Evolutionary conservation across 2,329 filamentous ascomycete genomes (phyloP).

Genomic region (Ascochyta fabae): DNA sequence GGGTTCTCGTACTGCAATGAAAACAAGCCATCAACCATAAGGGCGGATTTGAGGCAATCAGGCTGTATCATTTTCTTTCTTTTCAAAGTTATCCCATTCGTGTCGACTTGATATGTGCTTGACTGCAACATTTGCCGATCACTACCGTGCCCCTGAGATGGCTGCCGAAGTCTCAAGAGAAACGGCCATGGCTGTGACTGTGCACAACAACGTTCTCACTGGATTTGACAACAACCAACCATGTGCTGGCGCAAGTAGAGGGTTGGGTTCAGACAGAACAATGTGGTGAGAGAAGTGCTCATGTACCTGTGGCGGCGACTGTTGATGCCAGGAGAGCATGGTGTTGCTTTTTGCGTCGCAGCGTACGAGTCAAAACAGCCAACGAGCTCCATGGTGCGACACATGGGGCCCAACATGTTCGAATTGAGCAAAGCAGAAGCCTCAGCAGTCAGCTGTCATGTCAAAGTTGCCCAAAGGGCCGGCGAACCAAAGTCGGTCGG

Average conservation of each 20-base stretch:
- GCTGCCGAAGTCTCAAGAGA: neutral
- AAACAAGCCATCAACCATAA: too few relatives aligned
- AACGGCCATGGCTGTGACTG: neutral
- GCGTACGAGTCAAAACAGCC: constrained; percentile 5
- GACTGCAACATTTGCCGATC: neutral
- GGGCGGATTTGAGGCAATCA: too few relatives aligned
- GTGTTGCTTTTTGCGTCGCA: constrained; percentile 10
- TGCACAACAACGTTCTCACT: neutral
- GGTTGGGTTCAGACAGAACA: neutral
- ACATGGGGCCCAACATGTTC: neutral
- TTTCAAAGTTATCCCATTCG: too few relatives aligned
- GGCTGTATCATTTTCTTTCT: too few relatives aligned
- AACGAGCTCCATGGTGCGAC: constrained; percentile 12
- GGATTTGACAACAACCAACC: neutral
- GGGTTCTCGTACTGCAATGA: too few relatives aligned
- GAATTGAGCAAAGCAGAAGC: neutral
- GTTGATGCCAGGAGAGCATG: neutral
- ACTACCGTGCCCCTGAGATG: neutral
- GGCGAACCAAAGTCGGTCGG: constrained; percentile 9
- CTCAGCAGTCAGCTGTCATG: constrained; percentile 5
- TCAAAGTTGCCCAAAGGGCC: constrained; percentile 4
- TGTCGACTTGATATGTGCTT: too few relatives aligned
- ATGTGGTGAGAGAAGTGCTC: too few relatives aligned
- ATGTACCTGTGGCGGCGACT: too few relatives aligned
- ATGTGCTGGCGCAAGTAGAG: neutral